phyloP scores from a whole-genome alignment of 192 early-diverging fungal genomes.

The Backusella parvicylindrica region DNA sequence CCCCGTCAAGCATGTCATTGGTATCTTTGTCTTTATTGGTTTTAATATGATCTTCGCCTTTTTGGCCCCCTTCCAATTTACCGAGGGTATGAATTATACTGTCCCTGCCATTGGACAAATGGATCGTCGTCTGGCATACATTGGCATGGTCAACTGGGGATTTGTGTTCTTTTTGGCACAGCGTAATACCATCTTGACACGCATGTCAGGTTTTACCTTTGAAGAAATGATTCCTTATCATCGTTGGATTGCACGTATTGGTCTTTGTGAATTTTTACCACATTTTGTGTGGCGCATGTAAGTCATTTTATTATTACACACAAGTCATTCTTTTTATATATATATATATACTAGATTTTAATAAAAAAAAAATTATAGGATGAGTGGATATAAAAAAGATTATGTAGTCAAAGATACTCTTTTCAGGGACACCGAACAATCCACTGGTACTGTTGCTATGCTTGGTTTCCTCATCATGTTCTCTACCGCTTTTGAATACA shows the following conservation, averaged over 20 bases:
- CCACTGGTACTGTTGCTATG: conserved; percentile 22
- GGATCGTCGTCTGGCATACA: conserved; percentile 29
- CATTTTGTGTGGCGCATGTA: conserved; percentile 37
- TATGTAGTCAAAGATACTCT: conserved; percentile 16
- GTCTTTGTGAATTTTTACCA: conserved; percentile 21
- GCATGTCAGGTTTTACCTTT: conserved; percentile 37
- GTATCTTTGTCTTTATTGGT: conserved; percentile 13
- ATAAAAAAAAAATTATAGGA: background rate
- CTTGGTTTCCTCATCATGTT: conserved; percentile 26
- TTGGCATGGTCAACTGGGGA: conserved; percentile 34
- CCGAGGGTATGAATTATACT: background rate
- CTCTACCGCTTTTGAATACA: conserved; percentile 21
- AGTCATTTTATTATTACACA: no score
- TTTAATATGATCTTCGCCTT: conserved; percentile 23
- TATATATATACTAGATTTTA: no score
- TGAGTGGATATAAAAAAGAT: background rate
- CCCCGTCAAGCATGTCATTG: conserved; percentile 22
- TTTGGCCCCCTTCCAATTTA: conserved; percentile 23
- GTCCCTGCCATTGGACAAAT: conserved; percentile 13
- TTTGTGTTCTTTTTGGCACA: conserved; percentile 39
- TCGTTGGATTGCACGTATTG: conserved; percentile 38
- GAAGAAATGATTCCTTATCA: conserved; percentile 41
- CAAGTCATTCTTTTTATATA: background rate
- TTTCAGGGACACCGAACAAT: conserved; percentile 23
- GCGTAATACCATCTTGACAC: conserved; percentile 33